Conservation (phyloP, 169 alveolate species). For the Cryptosporidium baileyi region DNA sequence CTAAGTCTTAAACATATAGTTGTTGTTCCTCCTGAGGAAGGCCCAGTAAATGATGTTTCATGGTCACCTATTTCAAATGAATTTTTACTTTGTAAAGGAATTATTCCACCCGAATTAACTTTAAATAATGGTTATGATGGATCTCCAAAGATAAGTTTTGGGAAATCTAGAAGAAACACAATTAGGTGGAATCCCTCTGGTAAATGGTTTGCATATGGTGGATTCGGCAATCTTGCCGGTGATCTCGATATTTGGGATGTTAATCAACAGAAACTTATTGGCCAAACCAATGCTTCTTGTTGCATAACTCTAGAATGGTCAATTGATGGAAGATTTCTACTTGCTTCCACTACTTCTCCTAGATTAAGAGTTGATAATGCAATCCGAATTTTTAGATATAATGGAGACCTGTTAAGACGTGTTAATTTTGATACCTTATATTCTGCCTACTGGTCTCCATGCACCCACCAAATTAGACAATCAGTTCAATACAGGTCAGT, state of each 20-base stretch:
- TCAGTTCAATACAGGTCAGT: constrained; percentile 47
- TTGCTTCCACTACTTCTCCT: constrained; percentile 64
- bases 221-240: constrained; percentile 77
- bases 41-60: constrained; percentile 74
- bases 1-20: constrained; percentile 7
- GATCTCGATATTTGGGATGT: constrained; percentile 69
- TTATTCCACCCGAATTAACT: constrained; percentile 72
- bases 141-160: constrained; percentile 27
- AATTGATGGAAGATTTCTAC: constrained; percentile 21
- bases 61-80: constrained; percentile 78
- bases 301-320: constrained; percentile 70
- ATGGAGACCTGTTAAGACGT: constrained; percentile 41
- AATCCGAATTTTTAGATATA: constrained; percentile 33
- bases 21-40: constrained; percentile 65
- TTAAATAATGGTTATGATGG: constrained; percentile 45
- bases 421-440: constrained; percentile 52
- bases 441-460: constrained; percentile 64
- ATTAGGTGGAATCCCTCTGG: constrained; percentile 76
- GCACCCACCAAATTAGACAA: not conserved
- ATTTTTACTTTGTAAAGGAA: constrained; percentile 75
- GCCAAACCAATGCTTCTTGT: constrained; percentile 66
- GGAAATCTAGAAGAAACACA: constrained; percentile 64
- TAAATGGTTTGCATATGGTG: constrained; percentile 75
- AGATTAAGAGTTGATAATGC: constrained; percentile 68
- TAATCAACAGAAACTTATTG: constrained; percentile 50